Percentiles rank a stretch among this genome's conserved stretches.
Conservation (phyloP, 2,329 filamentous ascomycete species). For the Talaromyces sp. region DNA sequence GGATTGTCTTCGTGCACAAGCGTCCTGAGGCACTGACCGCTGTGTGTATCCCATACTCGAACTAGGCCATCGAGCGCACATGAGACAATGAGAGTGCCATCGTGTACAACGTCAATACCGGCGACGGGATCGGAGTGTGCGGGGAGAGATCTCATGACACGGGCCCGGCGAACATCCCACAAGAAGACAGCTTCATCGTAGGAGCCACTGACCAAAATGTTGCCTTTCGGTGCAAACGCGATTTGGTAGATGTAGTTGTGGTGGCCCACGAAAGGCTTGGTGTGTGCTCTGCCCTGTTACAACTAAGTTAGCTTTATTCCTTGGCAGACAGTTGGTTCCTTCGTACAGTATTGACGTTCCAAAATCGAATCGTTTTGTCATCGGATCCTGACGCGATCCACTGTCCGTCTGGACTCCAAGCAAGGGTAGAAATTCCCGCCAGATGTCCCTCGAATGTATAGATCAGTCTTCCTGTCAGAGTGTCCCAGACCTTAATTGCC, state of each 20-base stretch:
- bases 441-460: slow-evolving; percentile 92
- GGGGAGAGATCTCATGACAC: slow-evolving; percentile 85
- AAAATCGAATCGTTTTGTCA: slow-evolving; percentile 93
- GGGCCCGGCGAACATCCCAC: slow-evolving; percentile 89
- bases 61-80: slow-evolving; percentile 91
- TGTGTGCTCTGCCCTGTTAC: slow-evolving; percentile 57
- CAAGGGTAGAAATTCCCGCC: slow-evolving; percentile 85
- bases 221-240: slow-evolving; percentile 96
- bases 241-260: slow-evolving; percentile 96
- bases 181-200: slow-evolving; percentile 97
- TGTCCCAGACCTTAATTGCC: slow-evolving; percentile 90
- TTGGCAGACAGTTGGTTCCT: background rate
- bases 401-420: slow-evolving; percentile 90
- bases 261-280: slow-evolving; percentile 73
- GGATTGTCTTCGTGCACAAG: slow-evolving; percentile 96
- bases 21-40: slow-evolving; percentile 91
- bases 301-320: background rate
- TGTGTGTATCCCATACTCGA: slow-evolving; percentile 93
- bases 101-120: slow-evolving; percentile 88
- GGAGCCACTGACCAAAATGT: slow-evolving; percentile 91
- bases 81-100: slow-evolving; percentile 88
- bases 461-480: slow-evolving; percentile 73
- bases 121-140: slow-evolving; percentile 94
- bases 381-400: slow-evolving; percentile 90
- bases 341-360: slow-evolving; percentile 66